Conservation (phyloP, 331 rosid species). For the Malus hybrid region DNA sequence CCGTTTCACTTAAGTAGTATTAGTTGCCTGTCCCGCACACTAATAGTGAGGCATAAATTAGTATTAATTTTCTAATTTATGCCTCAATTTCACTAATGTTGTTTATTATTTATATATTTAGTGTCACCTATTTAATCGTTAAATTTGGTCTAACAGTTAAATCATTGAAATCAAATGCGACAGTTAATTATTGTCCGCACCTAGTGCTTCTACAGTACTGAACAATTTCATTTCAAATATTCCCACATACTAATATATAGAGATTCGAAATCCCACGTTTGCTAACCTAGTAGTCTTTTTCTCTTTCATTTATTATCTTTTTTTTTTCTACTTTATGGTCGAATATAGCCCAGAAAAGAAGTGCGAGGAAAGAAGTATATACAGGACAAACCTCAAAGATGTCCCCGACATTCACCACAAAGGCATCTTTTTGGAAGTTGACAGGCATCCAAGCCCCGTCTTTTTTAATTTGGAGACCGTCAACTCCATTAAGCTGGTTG, state of each 20-base stretch:
- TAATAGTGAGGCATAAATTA: no score
- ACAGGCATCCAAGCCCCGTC: conserved; percentile 65
- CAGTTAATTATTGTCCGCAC: no score
- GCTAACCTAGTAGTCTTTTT: neutral
- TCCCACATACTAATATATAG: neutral
- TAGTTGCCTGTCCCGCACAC: no score
- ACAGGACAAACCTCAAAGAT: conserved; percentile 46
- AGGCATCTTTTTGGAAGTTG: conserved; percentile 31
- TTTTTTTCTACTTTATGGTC: neutral
- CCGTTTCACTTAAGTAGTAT: no score
- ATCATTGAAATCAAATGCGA: no score
- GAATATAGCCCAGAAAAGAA: neutral
- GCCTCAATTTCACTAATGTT: no score
- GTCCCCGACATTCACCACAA: conserved; percentile 67
- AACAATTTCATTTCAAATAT: no score
- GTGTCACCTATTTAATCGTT: no score
- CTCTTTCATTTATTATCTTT: neutral
- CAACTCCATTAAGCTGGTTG: conserved; percentile 52
- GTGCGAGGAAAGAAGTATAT: neutral
- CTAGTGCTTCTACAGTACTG: no score
- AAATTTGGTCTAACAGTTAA: no score
- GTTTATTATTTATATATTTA: no score
- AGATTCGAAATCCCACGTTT: conserved; percentile 7
- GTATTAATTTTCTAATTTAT: no score
- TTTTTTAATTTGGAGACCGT: conserved; percentile 58